phyloP scores from a whole-genome alignment of 352 stramenopile genomes.

The Pythium apleroticum region DNA sequence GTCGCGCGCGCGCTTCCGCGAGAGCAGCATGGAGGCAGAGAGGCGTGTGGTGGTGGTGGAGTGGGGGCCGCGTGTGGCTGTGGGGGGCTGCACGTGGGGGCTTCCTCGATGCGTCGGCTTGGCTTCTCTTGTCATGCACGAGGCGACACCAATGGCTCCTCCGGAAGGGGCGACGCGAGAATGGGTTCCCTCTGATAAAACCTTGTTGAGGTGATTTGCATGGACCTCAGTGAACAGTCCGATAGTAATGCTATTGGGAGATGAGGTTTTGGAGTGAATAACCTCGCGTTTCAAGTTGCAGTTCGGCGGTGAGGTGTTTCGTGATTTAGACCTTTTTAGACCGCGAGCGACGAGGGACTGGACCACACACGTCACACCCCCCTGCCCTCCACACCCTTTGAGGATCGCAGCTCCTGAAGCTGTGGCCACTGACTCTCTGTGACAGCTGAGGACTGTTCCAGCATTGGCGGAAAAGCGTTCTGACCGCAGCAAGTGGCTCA shows the following conservation, averaged over 20 bases:
- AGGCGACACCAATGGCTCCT: slow-evolving; percentile 7
- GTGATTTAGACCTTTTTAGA: slow-evolving; percentile 11
- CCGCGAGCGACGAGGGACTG: background rate
- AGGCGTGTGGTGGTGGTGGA: background rate
- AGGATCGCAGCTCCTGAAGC: slow-evolving; percentile 24
- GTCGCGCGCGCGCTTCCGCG: slow-evolving; percentile 45
- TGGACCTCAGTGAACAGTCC: background rate
- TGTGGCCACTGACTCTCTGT: slow-evolving; percentile 25
- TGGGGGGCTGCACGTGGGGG: background rate
- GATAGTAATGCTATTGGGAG: slow-evolving; percentile 2
- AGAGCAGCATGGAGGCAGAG: slow-evolving; percentile 40
- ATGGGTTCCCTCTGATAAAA: slow-evolving; percentile 27
- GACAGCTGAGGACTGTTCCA: slow-evolving; percentile 2
- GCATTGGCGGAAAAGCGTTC: slow-evolving; percentile 18
- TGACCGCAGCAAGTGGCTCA: slow-evolving; percentile 1
- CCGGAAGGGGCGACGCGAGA: slow-evolving; percentile 8
- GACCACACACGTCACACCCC: slow-evolving; percentile 9
- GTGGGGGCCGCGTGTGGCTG: background rate
- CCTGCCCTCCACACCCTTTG: slow-evolving; percentile 15
- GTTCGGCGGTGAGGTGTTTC: slow-evolving; percentile 9
- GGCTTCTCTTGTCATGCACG: background rate
- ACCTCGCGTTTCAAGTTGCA: slow-evolving; percentile 15
- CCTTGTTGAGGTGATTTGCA: slow-evolving; percentile 17
- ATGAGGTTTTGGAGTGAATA: slow-evolving; percentile 6
- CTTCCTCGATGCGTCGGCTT: slow-evolving; percentile 1